Conservation (phyloP, 2,329 filamentous ascomycete species). For the Metarhizium album region DNA sequence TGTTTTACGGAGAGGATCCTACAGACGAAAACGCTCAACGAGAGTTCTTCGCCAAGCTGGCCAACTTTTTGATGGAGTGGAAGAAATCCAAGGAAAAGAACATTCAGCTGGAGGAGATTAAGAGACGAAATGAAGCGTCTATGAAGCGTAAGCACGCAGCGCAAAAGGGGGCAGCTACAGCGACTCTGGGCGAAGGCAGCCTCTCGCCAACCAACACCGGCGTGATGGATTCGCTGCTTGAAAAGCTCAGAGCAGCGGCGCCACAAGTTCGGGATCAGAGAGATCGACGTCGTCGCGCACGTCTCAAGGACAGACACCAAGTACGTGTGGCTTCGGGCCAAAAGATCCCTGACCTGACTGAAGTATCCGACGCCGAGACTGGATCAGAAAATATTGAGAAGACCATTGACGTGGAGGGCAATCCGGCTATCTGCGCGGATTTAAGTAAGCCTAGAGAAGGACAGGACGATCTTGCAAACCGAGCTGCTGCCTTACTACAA, state of each 20-base stretch:
- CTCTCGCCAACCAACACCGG: slow-evolving; percentile 65
- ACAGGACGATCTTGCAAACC: slow-evolving; percentile 69
- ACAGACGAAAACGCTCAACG: slow-evolving; percentile 84
- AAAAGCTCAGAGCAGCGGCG: slow-evolving; percentile 88
- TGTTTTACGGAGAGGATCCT: slow-evolving; percentile 91
- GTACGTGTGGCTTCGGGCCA: slow-evolving; percentile 84
- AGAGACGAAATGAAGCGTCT: slow-evolving; percentile 76
- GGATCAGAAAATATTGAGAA: slow-evolving; percentile 22
- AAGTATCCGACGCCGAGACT: slow-evolving; percentile 46
- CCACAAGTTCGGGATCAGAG: slow-evolving; percentile 82
- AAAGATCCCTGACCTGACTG: slow-evolving; percentile 62
- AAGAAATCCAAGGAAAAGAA: slow-evolving; percentile 97
- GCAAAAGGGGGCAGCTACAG: slow-evolving; percentile 36
- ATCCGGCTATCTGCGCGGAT: slow-evolving; percentile 38
- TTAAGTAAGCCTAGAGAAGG: slow-evolving; percentile 32
- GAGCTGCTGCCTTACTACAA: slow-evolving; percentile 73
- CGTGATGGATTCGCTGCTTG: slow-evolving; percentile 89
- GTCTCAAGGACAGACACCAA: slow-evolving; percentile 84
- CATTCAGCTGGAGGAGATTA: slow-evolving; percentile 66
- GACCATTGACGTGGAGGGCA: slow-evolving; percentile 37
- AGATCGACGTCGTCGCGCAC: slow-evolving; percentile 74
- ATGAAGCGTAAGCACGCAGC: slow-evolving; percentile 84
- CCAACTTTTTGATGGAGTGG: slow-evolving; percentile 84
- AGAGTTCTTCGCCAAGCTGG: slow-evolving; percentile 92
- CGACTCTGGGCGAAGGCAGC: slow-evolving; percentile 32